These are phyloP conservation scores for Selenicereus undatus DNA, from an alignment of 148 eudicot genomes.

Conservation along the genomic window DNA sequence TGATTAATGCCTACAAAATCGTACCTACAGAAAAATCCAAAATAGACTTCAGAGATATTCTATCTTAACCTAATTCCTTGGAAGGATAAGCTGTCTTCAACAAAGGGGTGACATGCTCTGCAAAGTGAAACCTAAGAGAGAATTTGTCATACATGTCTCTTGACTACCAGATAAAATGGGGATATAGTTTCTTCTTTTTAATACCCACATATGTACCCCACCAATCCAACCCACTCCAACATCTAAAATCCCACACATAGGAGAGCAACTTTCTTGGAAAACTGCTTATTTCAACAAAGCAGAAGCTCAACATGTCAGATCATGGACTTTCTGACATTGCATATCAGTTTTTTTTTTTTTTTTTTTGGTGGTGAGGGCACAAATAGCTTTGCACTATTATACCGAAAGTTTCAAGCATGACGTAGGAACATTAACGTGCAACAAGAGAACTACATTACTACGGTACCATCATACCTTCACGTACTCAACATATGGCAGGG, in stretches of 20 bases:
- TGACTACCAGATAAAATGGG: not conserved
- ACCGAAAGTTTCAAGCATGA: not conserved
- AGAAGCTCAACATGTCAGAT: not conserved
- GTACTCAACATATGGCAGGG: constrained; percentile 92
- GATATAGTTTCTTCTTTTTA: not conserved
- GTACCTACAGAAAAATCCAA: not conserved
- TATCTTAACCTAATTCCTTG: not conserved
- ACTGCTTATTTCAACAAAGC: not conserved
- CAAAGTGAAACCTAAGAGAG: not conserved
- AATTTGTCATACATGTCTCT: not conserved
- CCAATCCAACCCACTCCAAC: not conserved
- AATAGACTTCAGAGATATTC: not conserved
- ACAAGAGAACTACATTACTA: not conserved
- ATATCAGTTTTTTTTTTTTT: not conserved
- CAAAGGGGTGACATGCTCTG: not conserved
- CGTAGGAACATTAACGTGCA: not conserved
- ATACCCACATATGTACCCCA: not conserved
- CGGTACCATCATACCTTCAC: constrained; percentile 56
- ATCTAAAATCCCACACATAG: not conserved
- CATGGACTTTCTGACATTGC: not conserved
- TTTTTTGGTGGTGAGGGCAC: no score
- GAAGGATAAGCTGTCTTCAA: not conserved
- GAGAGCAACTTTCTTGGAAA: not conserved
- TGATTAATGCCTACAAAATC: not conserved
- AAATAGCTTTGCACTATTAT: not conserved